These are phyloP conservation scores for Cryoendolithus antarcticus DNA, from an alignment of 2,329 filamentous ascomycete species.

Conservation along the genomic window DNA sequence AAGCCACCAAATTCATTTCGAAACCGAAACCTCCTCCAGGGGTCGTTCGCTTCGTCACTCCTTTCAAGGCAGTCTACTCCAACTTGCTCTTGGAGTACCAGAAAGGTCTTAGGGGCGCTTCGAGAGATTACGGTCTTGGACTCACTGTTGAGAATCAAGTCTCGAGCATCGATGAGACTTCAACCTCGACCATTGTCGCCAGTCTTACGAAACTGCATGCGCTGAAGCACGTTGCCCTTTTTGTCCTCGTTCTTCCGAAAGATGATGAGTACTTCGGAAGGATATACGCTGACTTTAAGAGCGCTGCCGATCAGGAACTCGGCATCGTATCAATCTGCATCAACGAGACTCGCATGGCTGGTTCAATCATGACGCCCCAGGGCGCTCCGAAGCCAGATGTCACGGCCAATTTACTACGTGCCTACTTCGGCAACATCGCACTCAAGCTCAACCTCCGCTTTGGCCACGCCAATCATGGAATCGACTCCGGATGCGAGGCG, in stretches of 20 bases:
- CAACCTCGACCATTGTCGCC: too few species aligned
- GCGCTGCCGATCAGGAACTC: constrained; percentile 4
- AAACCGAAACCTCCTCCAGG: too few species aligned
- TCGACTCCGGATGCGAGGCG: neutral
- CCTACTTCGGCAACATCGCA: constrained; percentile 7
- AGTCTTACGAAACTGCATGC: too few species aligned
- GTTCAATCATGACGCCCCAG: neutral
- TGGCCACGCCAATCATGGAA: constrained; percentile 8
- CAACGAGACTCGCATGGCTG: constrained; percentile 1
- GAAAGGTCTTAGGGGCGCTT: too few species aligned
- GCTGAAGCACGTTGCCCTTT: too few species aligned
- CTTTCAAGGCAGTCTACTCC: too few species aligned
- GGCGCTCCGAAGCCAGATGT: neutral
- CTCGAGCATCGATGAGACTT: too few species aligned
- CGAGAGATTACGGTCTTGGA: too few species aligned
- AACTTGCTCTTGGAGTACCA: too few species aligned
- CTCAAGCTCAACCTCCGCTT: constrained; percentile 10
- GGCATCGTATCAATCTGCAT: constrained; percentile 6
- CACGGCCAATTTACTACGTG: neutral
- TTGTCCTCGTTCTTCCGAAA: constrained; percentile 3
- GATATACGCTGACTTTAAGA: constrained; percentile 5
- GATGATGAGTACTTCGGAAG: neutral
- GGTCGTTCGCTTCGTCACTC: too few species aligned
- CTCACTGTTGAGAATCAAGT: too few species aligned
- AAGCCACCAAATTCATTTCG: too few species aligned